Percentiles rank a stretch among this genome's conserved stretches.
phyloP scores from a whole-genome alignment of 2,329 filamentous ascomycete species.

The Trichoderma breve region DNA sequence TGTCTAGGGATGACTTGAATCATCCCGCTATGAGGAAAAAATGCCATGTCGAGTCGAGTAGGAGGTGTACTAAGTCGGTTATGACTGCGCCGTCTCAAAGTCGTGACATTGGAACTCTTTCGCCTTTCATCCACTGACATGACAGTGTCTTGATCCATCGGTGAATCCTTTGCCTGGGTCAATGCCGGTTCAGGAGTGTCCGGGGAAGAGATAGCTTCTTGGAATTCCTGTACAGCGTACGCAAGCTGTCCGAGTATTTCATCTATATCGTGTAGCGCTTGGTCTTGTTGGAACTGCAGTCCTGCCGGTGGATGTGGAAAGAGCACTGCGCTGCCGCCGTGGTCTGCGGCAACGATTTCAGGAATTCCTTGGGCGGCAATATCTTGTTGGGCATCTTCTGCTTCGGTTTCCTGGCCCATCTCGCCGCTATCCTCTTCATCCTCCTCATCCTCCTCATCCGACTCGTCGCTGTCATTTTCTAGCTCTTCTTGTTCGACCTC shows the following conservation, averaged over 20 bases:
- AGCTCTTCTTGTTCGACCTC: constrained; percentile 22
- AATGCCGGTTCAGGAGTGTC: background rate
- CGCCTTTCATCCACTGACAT: background rate
- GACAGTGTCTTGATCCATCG: background rate
- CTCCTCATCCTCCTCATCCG: constrained; percentile 14
- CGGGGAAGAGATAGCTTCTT: constrained; percentile 7
- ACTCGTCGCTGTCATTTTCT: constrained; percentile 20
- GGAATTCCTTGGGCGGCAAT: background rate
- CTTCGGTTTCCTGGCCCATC: constrained; percentile 20
- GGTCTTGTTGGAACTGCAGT: constrained; percentile 11
- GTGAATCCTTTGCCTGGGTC: background rate
- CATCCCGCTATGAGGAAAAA: constrained; percentile 35
- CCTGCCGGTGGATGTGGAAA: background rate
- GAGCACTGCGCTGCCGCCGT: background rate
- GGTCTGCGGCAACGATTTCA: background rate
- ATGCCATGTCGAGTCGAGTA: constrained; percentile 34
- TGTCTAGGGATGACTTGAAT: constrained; percentile 23
- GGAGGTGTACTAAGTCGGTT: background rate
- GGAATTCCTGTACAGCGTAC: constrained; percentile 18
- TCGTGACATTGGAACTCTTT: background rate
- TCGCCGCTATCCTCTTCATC: constrained; percentile 5
- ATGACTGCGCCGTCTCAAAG: background rate
- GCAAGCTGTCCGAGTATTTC: constrained; percentile 18
- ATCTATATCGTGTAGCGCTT: constrained; percentile 17
- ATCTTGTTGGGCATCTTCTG: constrained; percentile 13